Conservation (phyloP, 2,329 filamentous ascomycete genomes). For the Fusarium zealandicum region DNA sequence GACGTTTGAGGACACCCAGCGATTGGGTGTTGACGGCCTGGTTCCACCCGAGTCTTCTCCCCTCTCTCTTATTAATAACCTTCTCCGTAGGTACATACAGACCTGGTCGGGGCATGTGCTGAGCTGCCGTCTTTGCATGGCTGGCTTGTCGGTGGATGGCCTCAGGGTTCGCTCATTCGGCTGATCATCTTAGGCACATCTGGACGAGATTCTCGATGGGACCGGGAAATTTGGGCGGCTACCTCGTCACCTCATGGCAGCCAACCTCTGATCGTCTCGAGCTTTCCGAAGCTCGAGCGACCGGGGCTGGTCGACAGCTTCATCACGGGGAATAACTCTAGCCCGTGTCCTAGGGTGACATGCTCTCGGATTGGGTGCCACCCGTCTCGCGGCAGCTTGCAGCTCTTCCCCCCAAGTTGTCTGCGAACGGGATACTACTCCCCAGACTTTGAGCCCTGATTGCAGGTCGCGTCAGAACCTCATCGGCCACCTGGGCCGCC, state of each 20-base stretch:
- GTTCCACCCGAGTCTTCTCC: constrained; percentile 19
- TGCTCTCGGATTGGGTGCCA: constrained; percentile 35
- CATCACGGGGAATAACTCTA: constrained; percentile 15
- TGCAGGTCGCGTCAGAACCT: background rate
- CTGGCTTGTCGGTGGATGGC: constrained; percentile 1
- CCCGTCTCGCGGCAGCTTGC: constrained; percentile 12
- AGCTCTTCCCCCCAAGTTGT: constrained; percentile 3
- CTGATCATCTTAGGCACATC: constrained; percentile 6
- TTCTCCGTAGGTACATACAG: background rate
- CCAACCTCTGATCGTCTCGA: constrained; percentile 8
- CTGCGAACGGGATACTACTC: constrained; percentile 12
- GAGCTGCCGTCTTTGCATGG: background rate
- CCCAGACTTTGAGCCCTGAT: constrained; percentile 7
- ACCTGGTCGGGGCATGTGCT: constrained; percentile 3
- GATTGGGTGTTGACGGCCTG: constrained; percentile 1
- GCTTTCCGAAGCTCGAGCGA: background rate
- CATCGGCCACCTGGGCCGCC: constrained; percentile 13
- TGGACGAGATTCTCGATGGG: background rate
- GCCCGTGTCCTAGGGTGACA: constrained; percentile 6
- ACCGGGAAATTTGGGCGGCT: constrained; percentile 13
- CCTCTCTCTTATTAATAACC: constrained; percentile 4
- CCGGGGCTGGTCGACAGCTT: constrained; percentile 12
- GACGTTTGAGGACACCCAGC: constrained; percentile 6
- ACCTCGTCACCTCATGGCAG: constrained; percentile 5
- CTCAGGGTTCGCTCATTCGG: constrained; percentile 1